Evolutionary conservation across 768 basidiomycete species (phyloP), one percentile per base, ranked within the genome.

Genomic region (Naganishia onofrii): DNA sequence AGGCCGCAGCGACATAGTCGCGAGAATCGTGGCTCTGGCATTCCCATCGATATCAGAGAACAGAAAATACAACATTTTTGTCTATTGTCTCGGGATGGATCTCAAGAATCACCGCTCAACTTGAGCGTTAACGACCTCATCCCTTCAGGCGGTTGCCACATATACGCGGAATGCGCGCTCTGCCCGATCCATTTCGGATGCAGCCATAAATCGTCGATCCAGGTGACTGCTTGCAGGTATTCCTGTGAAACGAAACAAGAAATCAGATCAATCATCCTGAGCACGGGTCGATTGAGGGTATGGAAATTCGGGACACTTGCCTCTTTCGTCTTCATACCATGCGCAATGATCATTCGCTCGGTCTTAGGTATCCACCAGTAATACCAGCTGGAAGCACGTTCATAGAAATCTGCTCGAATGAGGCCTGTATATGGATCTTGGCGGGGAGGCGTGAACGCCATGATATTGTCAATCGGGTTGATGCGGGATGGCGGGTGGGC

Each of bases 371-470:
- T 69, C 53, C 68, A 72, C 71, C 71, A 73, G 32, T 70, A 69
- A 19, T 48, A 42, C 57, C 51, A 66, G 21, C 57, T 48, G n/a
- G 72, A 74, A 15, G 72, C 64, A 17, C 44, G 68, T 5, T 46
- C 63, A 13, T 56, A 74, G 28, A 73, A 36, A 44, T 78, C 74
- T 19, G 73, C 29, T 51, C 75, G 15, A 15, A 70, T n/a, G 17
- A 78, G 64, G 1, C 75, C 74, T 3, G 74, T 74, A 26, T 70
- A 70, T 17, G 75, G 72, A 58, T 76, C 75, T 21, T 68, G 73
- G 6, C 56, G 54, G 5, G 52, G 42, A 0, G 76, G 76, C 0
- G 66, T 58, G 17, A 69, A 73, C 7, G 58, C 58, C 8, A 46
- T 44, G 26, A 68, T 69, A n/a, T 69, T 71, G 68, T 69, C 52